A percentile compares a stretch with the other conserved stretches of the same genome.
phyloP scores from a whole-genome alignment of 148 eudicot species.

The Chenopodium formosanum region DNA sequence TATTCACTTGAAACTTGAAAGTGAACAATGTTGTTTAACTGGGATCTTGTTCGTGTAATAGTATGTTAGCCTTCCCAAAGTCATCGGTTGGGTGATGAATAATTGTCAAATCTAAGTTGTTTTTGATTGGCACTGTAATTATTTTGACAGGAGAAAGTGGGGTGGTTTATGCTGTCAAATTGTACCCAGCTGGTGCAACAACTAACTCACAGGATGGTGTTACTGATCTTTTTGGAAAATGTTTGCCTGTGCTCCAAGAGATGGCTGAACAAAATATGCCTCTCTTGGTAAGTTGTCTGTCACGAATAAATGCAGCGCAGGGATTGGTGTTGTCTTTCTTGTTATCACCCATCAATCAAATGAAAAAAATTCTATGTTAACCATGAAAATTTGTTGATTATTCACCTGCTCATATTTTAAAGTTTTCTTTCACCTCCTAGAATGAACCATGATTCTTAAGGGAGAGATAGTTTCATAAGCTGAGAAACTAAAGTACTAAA shows the following conservation, averaged over 20 bases:
- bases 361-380: neutral
- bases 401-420: too few relatives aligned
- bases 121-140: neutral
- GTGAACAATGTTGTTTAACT: too few relatives aligned
- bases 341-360: neutral
- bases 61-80: neutral
- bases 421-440: neutral
- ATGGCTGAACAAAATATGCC: slow-evolving; percentile 91
- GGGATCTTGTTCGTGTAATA: neutral
- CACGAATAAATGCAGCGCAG: neutral
- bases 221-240: slow-evolving; percentile 89
- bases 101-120: neutral
- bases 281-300: slow-evolving; percentile 50
- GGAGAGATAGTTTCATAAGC: neutral
- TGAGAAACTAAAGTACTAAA: neutral
- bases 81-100: neutral
- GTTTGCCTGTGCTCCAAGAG: slow-evolving; percentile 83
- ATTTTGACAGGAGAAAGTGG: slow-evolving; percentile 71
- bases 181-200: slow-evolving; percentile 98
- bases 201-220: slow-evolving; percentile 99
- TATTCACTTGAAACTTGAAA: neutral
- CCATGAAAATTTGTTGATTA: too few relatives aligned
- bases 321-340: too few relatives aligned
- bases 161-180: slow-evolving; percentile 75
- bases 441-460: neutral